phyloP scores from a whole-genome alignment of 345 rosid species.

The Populus euphratica region DNA sequence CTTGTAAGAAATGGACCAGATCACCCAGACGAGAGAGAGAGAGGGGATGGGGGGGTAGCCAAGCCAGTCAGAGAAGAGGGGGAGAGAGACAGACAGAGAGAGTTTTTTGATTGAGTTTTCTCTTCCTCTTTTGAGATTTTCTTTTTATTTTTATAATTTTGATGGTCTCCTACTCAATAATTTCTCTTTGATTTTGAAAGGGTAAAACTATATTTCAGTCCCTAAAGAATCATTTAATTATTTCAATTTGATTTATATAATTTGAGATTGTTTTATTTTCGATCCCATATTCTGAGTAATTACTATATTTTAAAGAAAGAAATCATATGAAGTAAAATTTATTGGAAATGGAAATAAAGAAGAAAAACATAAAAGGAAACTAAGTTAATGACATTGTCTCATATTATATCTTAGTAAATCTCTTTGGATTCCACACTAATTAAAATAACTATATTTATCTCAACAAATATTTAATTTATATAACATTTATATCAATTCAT shows the following conservation, averaged over 20 bases:
- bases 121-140: background rate
- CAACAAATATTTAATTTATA: too few species aligned
- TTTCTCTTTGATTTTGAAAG: constrained; percentile 6
- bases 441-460: too few species aligned
- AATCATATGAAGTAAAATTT: background rate
- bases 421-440: too few species aligned
- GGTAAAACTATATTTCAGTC: background rate
- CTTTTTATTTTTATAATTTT: background rate
- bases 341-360: background rate
- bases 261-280: background rate
- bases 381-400: background rate
- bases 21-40: constrained; percentile 23
- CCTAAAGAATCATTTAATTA: background rate
- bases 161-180: background rate
- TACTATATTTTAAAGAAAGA: background rate
- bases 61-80: background rate
- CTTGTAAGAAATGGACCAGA: constrained; percentile 32
- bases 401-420: background rate
- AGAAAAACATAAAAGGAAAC: too few species aligned
- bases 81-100: background rate
- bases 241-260: background rate
- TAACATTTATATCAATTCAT: too few species aligned
- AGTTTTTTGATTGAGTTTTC: background rate
- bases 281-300: background rate
- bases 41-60: background rate